Evolutionary conservation across 768 basidiomycete genomes (phyloP).

Genomic region (Kwoniella pini): DNA sequence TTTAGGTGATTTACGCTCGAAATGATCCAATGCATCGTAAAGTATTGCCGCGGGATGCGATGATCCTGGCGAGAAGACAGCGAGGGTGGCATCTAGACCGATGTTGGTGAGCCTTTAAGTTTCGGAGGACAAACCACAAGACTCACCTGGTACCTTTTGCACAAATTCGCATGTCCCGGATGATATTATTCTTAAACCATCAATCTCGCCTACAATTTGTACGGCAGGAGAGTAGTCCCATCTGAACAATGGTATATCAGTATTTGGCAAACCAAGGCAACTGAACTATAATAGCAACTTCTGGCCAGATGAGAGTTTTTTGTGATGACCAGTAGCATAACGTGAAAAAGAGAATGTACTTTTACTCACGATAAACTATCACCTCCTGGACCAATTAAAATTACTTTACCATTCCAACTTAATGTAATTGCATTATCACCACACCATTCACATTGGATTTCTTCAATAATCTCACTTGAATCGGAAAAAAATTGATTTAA

Average conservation of each 20-base stretch:
- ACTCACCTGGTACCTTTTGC: conserved; percentile 86
- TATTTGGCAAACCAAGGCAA: too few relatives aligned
- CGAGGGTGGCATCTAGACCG: conserved; percentile 72
- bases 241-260: too few relatives aligned
- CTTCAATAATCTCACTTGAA: conserved; percentile 57
- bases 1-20: conserved; percentile 77
- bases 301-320: conserved; percentile 56
- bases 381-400: conserved; percentile 90
- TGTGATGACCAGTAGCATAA: neutral
- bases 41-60: conserved; percentile 87
- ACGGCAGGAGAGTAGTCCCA: conserved; percentile 76
- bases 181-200: conserved; percentile 82
- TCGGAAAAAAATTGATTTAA: conserved; percentile 27
- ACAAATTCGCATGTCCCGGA: conserved; percentile 81
- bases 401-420: conserved; percentile 72
- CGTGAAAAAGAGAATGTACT: too few relatives aligned
- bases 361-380: conserved; percentile 79
- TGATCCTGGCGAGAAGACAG: conserved; percentile 90
- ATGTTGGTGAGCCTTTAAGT: too few relatives aligned
- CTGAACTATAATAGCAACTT: too few relatives aligned
- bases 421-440: conserved; percentile 91
- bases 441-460: conserved; percentile 93
- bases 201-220: conserved; percentile 79
- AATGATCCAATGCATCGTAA: conserved; percentile 88
- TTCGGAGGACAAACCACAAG: too few relatives aligned